These are phyloP conservation scores for Pistacia vera DNA, from an alignment of 345 rosid genomes.

Conservation along the genomic window DNA sequence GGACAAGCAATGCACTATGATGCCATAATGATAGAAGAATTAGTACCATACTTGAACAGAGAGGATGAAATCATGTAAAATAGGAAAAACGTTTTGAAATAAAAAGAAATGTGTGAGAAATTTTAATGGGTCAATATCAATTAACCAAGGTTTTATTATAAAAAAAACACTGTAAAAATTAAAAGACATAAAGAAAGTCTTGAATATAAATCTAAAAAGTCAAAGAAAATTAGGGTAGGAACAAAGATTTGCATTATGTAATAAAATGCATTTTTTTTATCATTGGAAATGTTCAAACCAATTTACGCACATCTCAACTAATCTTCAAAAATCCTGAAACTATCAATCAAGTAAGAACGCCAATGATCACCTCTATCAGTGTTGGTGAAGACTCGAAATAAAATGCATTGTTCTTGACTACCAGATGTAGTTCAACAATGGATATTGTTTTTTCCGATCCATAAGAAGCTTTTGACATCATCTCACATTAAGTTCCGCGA, in stretches of 20 bases:
- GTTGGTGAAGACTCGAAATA: too few relatives aligned
- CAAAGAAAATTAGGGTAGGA: too few relatives aligned
- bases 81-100: background rate
- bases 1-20: conserved; percentile 4
- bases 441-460: background rate
- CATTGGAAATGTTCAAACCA: too few relatives aligned
- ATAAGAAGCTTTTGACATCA: background rate
- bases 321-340: too few relatives aligned
- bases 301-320: too few relatives aligned
- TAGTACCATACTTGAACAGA: background rate
- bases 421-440: background rate
- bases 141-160: background rate
- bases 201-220: too few relatives aligned
- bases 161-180: background rate
- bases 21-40: background rate
- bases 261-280: too few relatives aligned
- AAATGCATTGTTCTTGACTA: background rate
- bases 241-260: too few relatives aligned
- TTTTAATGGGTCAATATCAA: background rate
- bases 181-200: background rate
- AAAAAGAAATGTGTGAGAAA: background rate
- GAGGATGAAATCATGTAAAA: background rate
- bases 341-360: too few relatives aligned
- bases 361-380: too few relatives aligned
- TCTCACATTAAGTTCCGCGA: background rate